Percentiles rank a stretch among this genome's conserved stretches.
Conservation (phyloP, 2,329 filamentous ascomycete genomes). For the Venturia asperata region DNA sequence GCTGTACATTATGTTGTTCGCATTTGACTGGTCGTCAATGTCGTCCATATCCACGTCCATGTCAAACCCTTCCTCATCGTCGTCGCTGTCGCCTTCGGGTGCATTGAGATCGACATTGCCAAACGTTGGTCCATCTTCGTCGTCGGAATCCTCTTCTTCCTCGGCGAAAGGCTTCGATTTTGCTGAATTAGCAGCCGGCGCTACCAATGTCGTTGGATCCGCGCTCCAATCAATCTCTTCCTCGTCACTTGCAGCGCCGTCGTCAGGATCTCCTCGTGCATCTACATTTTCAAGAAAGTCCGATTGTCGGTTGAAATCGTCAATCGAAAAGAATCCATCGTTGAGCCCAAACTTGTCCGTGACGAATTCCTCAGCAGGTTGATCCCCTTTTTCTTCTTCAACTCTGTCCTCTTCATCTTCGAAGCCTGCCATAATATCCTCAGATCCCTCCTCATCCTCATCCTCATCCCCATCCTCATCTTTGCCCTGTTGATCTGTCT, state of each 20-base stretch:
- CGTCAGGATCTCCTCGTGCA: conserved; percentile 64
- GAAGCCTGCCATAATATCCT: conserved; percentile 28
- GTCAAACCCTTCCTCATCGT: conserved; percentile 50
- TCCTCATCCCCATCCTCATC: conserved; percentile 33
- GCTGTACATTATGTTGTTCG: conserved; percentile 82
- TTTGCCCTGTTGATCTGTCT: conserved; percentile 35
- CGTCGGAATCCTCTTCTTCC: conserved; percentile 52
- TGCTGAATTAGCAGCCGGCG: neutral
- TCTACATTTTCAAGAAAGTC: conserved; percentile 86
- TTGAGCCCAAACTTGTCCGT: conserved; percentile 81
- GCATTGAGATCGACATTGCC: conserved; percentile 69
- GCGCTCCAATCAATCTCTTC: conserved; percentile 83
- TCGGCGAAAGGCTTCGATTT: conserved; percentile 28
- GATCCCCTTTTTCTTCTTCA: conserved; percentile 37
- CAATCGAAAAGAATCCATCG: conserved; percentile 96
- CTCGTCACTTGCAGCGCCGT: conserved; percentile 69
- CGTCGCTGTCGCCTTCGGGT: conserved; percentile 62
- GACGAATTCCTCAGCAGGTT: conserved; percentile 50
- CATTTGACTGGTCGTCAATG: conserved; percentile 57
- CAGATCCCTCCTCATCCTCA: conserved; percentile 29
- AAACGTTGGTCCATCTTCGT: conserved; percentile 77
- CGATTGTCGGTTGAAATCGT: conserved; percentile 92
- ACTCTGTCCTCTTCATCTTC: conserved; percentile 40
- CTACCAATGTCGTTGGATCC: conserved; percentile 53
- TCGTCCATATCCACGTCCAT: conserved; percentile 49